Evolutionary conservation across 352 stramenopile genomes (phyloP), one percentile per base, ranked within the genome.

Genomic region (Halophytophthora batemanensis): DNA sequence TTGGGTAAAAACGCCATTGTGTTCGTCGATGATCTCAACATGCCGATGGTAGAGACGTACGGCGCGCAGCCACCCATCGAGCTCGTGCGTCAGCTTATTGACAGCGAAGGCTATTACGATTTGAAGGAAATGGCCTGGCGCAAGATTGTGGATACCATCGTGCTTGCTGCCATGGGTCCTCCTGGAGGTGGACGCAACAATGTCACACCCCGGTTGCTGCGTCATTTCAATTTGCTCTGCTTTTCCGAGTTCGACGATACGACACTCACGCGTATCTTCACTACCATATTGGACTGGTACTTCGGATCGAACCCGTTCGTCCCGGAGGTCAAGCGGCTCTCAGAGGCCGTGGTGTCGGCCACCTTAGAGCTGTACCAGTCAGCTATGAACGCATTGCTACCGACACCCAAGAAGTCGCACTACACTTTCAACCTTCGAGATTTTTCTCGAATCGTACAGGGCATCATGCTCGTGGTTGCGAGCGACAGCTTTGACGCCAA

Each of bases 351-450:
- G 12, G 92, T 98, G 6, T 74, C 83, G 4, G 89, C 90, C 14
- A 98, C 93, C 1, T 62, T 98, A n/a, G 86, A 96, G 28, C 76
- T 93, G 17, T 98, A 98, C 59, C 78, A 92, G 53, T 71, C 81
- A 8, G 69, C 81, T 2, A 96, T 96, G 71, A 69, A 74, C 17
- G 62, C 75, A 21, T 66, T 98, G 25, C 74, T 98, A 3, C 92
- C 93, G 22, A 98, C 94, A 12, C 94, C 94, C 0, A 89, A 91
- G 22, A 98, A 98, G 70, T 96, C 83, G 14, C 94, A 98, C 69
- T 98, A 98, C 69, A 98, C 93, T 14, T 98, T 98, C 67, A 98
- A 98, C 42, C 55, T 98, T 45, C 81, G 93, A 6, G 93, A 98
- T 59, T 98, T 98, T 49, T 90, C 82, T 29, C 71, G 92, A 39